Evolutionary conservation across 2,329 filamentous ascomycete species (phyloP).

Genomic region (Parafenestella ontariensis): DNA sequence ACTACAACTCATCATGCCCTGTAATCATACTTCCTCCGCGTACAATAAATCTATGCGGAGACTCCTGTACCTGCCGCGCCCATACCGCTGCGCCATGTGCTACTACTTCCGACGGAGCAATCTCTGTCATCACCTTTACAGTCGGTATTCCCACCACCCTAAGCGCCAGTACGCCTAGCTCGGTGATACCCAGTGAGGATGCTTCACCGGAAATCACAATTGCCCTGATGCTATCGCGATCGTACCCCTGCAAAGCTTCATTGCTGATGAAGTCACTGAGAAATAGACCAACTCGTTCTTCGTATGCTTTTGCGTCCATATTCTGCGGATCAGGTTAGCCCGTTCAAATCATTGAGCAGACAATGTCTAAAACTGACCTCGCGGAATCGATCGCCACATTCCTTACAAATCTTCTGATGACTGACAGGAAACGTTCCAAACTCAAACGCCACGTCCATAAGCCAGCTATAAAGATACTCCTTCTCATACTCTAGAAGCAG

Average conservation of each 20-base stretch:
- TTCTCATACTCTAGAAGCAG: conserved; percentile 1
- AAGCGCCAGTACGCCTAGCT: neutral
- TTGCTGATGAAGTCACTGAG: neutral
- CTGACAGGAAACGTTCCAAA: neutral
- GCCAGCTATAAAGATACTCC: conserved; percentile 1
- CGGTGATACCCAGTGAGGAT: neutral
- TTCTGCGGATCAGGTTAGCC: neutral
- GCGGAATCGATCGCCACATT: neutral
- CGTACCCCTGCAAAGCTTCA: neutral
- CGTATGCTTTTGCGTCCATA: neutral
- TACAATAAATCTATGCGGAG: neutral
- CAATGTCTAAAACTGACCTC: neutral
- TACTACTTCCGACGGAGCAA: conserved; percentile 1
- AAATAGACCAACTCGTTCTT: neutral
- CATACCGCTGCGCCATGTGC: conserved; percentile 2
- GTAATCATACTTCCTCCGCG: neutral
- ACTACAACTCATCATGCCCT: neutral
- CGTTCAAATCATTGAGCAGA: too few relatives aligned
- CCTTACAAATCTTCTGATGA: neutral
- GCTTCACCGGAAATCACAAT: conserved; percentile 4
- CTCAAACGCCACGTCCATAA: neutral
- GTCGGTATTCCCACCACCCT: neutral
- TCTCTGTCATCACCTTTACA: neutral
- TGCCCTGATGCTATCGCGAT: conserved; percentile 2
- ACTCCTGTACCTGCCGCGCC: neutral